Base-by-base conservation (phyloP, 805 yeast genomes). In the Candida ascalaphidarum region DNA sequence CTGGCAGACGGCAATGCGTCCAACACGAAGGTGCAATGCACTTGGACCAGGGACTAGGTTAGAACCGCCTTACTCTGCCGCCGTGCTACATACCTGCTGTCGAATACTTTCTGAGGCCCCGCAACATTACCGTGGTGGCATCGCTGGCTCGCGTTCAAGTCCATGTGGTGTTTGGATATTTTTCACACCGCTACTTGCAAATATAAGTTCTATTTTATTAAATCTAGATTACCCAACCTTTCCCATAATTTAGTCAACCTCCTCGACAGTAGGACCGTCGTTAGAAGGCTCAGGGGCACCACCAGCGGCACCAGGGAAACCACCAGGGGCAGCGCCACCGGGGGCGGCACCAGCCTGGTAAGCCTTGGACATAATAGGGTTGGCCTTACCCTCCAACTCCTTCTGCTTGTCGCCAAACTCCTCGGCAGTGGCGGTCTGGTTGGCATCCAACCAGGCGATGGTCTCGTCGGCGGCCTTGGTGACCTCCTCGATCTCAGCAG, bases 331-430 rank as follows among this genome's bases (percentile, higher is more conserved):
- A 41, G 66, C 68, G 46, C 71, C 84, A 44, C 72, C 81, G 51
- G 81, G 77, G 43, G 78, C 80, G 61, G 85, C 94, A 60, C 86
- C 94, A 45, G 80, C 86, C 64, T 83, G 92, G 79, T 89, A 89
- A 74, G 92, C 85, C 75, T 88, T 85, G 61, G 85, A 75, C 85
- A 88, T 81, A 67, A 88, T 84, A 62, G 96, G 96, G 75, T 88
- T 88, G 46, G 95, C 95, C 64, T 80, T 71, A 47, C 75, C 81
- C 73, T 89, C 96, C 53, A 88, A 78, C 68, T 86, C 96, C 79
- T 88, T 88, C 72, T 86, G 94, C 71, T 74, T 81, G 66, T 81
- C 95, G 55, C 76, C 71, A 62, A 66, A 88, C 73, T 88, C 97
- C 58, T 89, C 96, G 35, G 83, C 75, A 31, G 95, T 61, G 46